Evolutionary conservation across 1,139 yeast genomes (phyloP).

Genomic region (Scheffersomyces parashehatae): DNA sequence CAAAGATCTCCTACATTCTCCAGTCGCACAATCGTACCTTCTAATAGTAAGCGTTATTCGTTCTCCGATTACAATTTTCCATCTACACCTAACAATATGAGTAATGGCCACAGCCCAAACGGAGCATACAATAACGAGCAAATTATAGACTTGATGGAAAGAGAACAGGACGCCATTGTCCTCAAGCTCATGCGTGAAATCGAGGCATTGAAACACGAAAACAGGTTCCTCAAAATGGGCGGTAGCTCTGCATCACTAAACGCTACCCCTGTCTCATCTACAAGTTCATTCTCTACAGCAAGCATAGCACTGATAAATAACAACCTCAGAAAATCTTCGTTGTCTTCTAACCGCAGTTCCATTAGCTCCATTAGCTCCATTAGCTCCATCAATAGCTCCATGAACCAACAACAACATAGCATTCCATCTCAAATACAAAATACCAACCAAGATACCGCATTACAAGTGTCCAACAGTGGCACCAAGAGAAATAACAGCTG

Average conservation of each 20-base stretch:
- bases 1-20: conserved; percentile 14
- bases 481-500: neutral
- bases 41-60: conserved; percentile 9
- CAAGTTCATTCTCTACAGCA: neutral
- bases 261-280: conserved; percentile 3
- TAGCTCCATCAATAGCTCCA: neutral
- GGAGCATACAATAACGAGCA: conserved; percentile 31
- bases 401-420: neutral
- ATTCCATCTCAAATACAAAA: neutral
- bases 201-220: conserved; percentile 51
- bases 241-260: neutral
- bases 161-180: conserved; percentile 69
- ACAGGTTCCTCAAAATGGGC: conserved; percentile 27
- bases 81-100: neutral
- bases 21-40: conserved; percentile 9
- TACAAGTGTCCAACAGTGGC: neutral
- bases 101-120: neutral
- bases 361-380: conserved; percentile 1
- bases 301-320: neutral
- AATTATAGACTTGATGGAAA: conserved; percentile 62
- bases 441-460: no score
- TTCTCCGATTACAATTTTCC: conserved; percentile 10
- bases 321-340: conserved; percentile 9
- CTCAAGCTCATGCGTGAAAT: conserved; percentile 59
- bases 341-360: conserved; percentile 7